Percentiles rank a stretch among this genome's conserved stretches.
Evolutionary conservation across 2,329 filamentous ascomycete genomes (phyloP).

Genomic region (Scedosporium boydii): DNA sequence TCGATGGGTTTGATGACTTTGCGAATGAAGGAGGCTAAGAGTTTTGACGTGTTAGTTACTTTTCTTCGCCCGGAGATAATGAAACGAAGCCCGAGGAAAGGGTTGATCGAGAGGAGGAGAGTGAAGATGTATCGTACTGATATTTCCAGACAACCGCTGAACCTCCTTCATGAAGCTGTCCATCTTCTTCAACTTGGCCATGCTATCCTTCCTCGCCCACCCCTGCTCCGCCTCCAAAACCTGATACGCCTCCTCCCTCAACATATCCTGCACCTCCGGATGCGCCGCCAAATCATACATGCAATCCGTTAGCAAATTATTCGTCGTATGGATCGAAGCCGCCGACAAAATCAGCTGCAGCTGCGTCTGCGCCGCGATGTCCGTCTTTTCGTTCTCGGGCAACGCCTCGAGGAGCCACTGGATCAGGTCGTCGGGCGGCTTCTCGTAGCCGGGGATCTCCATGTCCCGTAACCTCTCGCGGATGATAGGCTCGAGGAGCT

Average conservation of each 20-base stretch:
- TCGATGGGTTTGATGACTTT: constrained; percentile 35
- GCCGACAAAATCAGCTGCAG: constrained; percentile 34
- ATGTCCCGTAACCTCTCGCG: constrained; percentile 33
- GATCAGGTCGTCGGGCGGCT: constrained; percentile 29
- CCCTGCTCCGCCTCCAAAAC: constrained; percentile 30
- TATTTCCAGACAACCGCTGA: constrained; percentile 29
- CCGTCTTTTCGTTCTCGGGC: constrained; percentile 26
- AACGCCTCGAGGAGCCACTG: constrained; percentile 34
- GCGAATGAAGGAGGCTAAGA: constrained; percentile 31
- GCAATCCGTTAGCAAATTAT: constrained; percentile 34
- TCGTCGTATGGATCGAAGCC: constrained; percentile 35
- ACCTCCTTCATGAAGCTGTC: constrained; percentile 40
- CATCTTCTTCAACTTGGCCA: constrained; percentile 34
- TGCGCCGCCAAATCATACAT: constrained; percentile 39
- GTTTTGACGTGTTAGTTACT: constrained; percentile 11
- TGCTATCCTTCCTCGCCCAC: constrained; percentile 31
- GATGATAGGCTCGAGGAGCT: constrained; percentile 34
- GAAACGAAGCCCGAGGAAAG: background rate
- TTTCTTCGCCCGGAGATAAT: background rate
- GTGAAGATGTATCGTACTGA: constrained; percentile 21
- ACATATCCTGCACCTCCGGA: constrained; percentile 35
- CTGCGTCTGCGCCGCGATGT: constrained; percentile 28
- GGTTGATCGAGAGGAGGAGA: background rate
- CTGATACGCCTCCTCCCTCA: constrained; percentile 37
- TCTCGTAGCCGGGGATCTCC: constrained; percentile 25